These are phyloP conservation scores for Naumovozyma castellii DNA, from an alignment of 805 yeast species.

Conservation along the genomic window DNA sequence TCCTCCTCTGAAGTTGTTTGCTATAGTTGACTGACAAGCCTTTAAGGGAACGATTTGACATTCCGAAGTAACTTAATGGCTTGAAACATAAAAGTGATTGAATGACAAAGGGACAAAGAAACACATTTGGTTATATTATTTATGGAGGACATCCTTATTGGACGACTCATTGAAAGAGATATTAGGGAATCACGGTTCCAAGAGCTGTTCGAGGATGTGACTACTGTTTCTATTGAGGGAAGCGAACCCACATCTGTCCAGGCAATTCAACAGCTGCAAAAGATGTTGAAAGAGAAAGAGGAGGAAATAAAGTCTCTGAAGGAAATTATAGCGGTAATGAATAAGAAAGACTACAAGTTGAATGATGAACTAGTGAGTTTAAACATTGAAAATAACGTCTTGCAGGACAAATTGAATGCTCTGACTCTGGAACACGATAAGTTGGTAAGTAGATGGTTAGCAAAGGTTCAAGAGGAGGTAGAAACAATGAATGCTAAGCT, in stretches of 20 bases:
- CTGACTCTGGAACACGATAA: conserved; percentile 41
- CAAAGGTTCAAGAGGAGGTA: conserved; percentile 48
- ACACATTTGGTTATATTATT: not conserved
- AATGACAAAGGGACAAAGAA: too few relatives aligned
- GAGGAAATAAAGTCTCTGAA: conserved; percentile 21
- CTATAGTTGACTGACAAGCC: too few relatives aligned
- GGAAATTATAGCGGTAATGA: conserved; percentile 34
- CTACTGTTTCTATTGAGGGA: not conserved
- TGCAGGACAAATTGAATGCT: conserved; percentile 28
- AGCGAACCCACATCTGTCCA: not conserved
- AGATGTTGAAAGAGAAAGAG: conserved; percentile 9
- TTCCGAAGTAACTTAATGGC: too few relatives aligned
- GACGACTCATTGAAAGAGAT: conserved; percentile 14
- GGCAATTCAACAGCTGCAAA: not conserved
- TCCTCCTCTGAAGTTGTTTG: too few relatives aligned
- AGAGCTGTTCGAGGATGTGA: conserved; percentile 13
- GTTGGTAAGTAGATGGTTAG: conserved; percentile 51
- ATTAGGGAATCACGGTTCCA: conserved; percentile 12
- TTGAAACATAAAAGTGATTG: too few relatives aligned
- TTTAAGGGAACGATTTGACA: not conserved
- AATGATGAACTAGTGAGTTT: conserved; percentile 59
- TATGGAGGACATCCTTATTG: conserved; percentile 11
- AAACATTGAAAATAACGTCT: conserved; percentile 44
- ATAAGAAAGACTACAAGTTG: conserved; percentile 46
- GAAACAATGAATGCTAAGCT: conserved; percentile 41